Conservation (phyloP, 2,329 filamentous ascomycete genomes). For the Penicillium sp. region DNA sequence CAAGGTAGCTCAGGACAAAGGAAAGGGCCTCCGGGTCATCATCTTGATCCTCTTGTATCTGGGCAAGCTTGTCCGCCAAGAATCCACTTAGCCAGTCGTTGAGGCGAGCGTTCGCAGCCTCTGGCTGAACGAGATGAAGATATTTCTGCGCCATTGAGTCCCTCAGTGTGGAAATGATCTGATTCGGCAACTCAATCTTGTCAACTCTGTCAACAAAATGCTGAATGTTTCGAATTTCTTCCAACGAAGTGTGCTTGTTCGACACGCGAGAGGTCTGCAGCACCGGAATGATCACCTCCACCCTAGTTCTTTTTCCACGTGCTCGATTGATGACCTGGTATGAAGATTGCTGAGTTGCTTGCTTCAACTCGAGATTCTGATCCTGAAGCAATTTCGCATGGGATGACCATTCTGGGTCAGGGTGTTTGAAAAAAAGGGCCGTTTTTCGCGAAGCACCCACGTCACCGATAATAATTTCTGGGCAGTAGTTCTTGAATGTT, state of each 20-base stretch:
- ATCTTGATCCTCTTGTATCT: slow-evolving; percentile 41
- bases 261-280: slow-evolving; percentile 69
- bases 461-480: slow-evolving; percentile 75
- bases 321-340: slow-evolving; percentile 60
- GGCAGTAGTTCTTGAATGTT: slow-evolving; percentile 87
- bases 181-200: slow-evolving; percentile 72
- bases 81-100: slow-evolving; percentile 38
- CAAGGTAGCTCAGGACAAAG: slow-evolving; percentile 30
- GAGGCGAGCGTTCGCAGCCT: slow-evolving; percentile 38
- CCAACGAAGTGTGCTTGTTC: slow-evolving; percentile 54
- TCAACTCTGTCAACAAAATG: slow-evolving; percentile 68
- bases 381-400: slow-evolving; percentile 64
- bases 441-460: slow-evolving; percentile 42
- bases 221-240: slow-evolving; percentile 68
- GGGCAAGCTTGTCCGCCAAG: slow-evolving; percentile 33
- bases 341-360: slow-evolving; percentile 43
- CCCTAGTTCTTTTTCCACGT: slow-evolving; percentile 45
- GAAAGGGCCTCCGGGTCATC: slow-evolving; percentile 33
- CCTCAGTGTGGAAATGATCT: slow-evolving; percentile 68
- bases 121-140: slow-evolving; percentile 59
- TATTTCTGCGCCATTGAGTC: slow-evolving; percentile 74
- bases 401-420: slow-evolving; percentile 68
- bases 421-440: slow-evolving; percentile 51
- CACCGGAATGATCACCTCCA: slow-evolving; percentile 53
- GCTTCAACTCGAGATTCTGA: slow-evolving; percentile 40